A percentile compares a stretch with the other conserved stretches of the same genome.
These are phyloP conservation scores for Basipetospora chlamydospora DNA, from an alignment of 2,329 filamentous ascomycete species.

Conservation along the genomic window DNA sequence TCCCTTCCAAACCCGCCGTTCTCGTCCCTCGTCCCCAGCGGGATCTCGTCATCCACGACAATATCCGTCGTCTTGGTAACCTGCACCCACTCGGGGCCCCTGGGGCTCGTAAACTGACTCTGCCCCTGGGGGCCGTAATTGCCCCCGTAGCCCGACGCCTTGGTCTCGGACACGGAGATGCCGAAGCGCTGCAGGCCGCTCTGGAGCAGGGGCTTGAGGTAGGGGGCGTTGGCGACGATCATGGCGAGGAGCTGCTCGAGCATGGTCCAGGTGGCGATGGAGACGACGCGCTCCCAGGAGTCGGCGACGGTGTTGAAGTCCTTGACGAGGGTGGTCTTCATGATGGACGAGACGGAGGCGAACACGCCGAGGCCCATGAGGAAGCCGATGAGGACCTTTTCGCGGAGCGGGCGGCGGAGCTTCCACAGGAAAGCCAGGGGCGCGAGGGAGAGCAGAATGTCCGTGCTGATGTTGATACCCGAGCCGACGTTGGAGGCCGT, in stretches of 20 bases:
- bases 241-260: slow-evolving; percentile 1
- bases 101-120: too few relatives aligned
- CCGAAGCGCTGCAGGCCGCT: not conserved
- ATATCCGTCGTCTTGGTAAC: not conserved
- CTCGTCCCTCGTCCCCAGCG: not conserved
- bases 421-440: slow-evolving; percentile 5
- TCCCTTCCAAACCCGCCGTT: not conserved
- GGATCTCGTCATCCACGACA: not conserved
- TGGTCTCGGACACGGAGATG: too few relatives aligned
- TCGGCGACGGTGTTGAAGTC: not conserved
- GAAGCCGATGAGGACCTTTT: slow-evolving; percentile 1
- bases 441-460: slow-evolving; percentile 4
- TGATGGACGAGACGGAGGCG: not conserved
- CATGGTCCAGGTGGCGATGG: slow-evolving; percentile 1
- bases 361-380: slow-evolving; percentile 1
- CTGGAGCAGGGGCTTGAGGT: slow-evolving; percentile 1
- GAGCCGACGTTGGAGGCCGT: not conserved
- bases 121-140: too few relatives aligned
- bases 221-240: slow-evolving; percentile 1
- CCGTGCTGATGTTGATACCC: slow-evolving; percentile 5
- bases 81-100: not conserved
- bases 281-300: not conserved
- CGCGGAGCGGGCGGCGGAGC: slow-evolving; percentile 1
- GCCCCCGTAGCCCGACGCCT: too few relatives aligned
- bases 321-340: not conserved